Conservation (phyloP, 75 land plant species). For the Pinus taeda region DNA sequence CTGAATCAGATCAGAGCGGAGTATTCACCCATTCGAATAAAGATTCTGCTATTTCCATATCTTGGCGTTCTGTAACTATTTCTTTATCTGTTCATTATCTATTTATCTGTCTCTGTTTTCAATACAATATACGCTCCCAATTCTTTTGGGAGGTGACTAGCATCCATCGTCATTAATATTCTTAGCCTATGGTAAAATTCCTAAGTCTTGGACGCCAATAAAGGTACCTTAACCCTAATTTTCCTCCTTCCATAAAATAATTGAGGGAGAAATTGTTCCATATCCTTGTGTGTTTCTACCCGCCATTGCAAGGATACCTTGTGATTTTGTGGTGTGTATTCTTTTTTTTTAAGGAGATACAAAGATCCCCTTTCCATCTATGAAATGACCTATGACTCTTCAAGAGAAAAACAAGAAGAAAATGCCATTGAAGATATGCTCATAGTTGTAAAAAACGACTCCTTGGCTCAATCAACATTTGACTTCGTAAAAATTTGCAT, state of each 20-base stretch:
- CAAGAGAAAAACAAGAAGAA: conserved; percentile 47
- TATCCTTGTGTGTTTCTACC: conserved; percentile 1
- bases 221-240: conserved; percentile 51
- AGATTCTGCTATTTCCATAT: too few relatives aligned
- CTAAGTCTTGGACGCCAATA: conserved; percentile 59
- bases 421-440: conserved; percentile 83
- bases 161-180: too few relatives aligned
- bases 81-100: too few relatives aligned
- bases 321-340: conserved; percentile 71
- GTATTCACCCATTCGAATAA: too few relatives aligned
- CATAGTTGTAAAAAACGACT: conserved; percentile 75
- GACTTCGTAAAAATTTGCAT: conserved; percentile 36
- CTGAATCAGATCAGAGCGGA: too few relatives aligned
- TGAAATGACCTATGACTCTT: conserved; percentile 54
- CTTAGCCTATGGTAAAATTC: too few relatives aligned
- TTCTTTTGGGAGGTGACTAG: too few relatives aligned
- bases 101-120: too few relatives aligned
- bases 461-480: conserved; percentile 51
- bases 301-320: conserved; percentile 59
- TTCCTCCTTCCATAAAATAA: conserved; percentile 20
- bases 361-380: conserved; percentile 46
- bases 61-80: too few relatives aligned
- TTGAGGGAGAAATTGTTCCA: not conserved
- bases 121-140: too few relatives aligned
- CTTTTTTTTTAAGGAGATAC: conserved; percentile 41